Percentiles rank a stretch among this genome's conserved stretches.
Conservation (phyloP, 768 basidiomycete genomes). For the Leucosporidium yakuticum region DNA sequence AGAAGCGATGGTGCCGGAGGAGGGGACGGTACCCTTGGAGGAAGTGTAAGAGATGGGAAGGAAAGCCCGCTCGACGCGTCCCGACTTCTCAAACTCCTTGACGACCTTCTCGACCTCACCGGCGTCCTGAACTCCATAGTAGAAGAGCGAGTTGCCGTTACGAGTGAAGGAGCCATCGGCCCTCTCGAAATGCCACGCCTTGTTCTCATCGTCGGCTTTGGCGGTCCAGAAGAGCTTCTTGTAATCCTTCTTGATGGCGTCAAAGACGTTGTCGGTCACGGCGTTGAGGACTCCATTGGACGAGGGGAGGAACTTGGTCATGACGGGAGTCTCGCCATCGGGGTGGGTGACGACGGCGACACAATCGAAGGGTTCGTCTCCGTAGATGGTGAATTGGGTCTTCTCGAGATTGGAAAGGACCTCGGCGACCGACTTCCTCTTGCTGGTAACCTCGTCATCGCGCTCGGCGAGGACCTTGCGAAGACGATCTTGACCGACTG, state of each 20-base stretch:
- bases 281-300: slow-evolving; percentile 85
- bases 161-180: slow-evolving; percentile 96
- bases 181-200: slow-evolving; percentile 97
- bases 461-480: slow-evolving; percentile 92
- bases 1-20: slow-evolving; percentile 36
- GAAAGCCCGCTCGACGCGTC: slow-evolving; percentile 78
- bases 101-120: slow-evolving; percentile 84
- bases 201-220: slow-evolving; percentile 89
- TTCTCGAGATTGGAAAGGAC: slow-evolving; percentile 74
- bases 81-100: slow-evolving; percentile 55
- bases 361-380: slow-evolving; percentile 95
- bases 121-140: slow-evolving; percentile 91
- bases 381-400: slow-evolving; percentile 78
- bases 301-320: slow-evolving; percentile 86
- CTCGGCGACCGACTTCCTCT: slow-evolving; percentile 76
- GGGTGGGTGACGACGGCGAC: slow-evolving; percentile 92
- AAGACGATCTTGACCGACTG: slow-evolving; percentile 85
- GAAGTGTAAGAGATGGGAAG: slow-evolving; percentile 59
- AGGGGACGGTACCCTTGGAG: slow-evolving; percentile 27
- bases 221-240: slow-evolving; percentile 96
- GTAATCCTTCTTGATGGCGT: slow-evolving; percentile 91
- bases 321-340: slow-evolving; percentile 74
- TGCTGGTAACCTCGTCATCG: slow-evolving; percentile 81
- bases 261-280: slow-evolving; percentile 95
- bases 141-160: slow-evolving; percentile 88